Evolutionary conservation across 176 grass and related monocot species (phyloP).

Genomic region (Miscanthus lutarioriparius): DNA sequence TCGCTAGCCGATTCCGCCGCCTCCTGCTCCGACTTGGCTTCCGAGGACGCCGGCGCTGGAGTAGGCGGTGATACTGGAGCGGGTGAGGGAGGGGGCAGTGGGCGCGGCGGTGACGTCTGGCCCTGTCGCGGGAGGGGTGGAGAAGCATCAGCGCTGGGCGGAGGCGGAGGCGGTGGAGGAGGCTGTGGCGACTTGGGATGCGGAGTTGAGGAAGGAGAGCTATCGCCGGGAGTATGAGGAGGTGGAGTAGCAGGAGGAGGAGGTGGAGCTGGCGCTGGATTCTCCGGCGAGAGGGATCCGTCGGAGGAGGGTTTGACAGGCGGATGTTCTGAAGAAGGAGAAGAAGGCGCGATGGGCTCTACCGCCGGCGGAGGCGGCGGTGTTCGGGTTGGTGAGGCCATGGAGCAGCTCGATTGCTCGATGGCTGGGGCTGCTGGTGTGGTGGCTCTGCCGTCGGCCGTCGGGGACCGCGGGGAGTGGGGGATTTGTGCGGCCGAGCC

Average conservation of each 20-base stretch:
- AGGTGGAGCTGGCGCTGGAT: not conserved
- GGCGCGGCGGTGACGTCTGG: conserved; percentile 5
- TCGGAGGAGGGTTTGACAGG: not conserved
- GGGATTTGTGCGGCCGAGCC: not conserved
- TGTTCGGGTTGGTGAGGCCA: conserved; percentile 41
- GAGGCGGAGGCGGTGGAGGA: not conserved
- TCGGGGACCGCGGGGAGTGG: not conserved
- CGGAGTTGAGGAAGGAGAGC: conserved; percentile 14
- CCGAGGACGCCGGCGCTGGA: conserved; percentile 17
- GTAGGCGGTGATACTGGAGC: not conserved
- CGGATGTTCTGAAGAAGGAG: conserved; percentile 18
- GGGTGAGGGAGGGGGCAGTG: not conserved
- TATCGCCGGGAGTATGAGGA: conserved; percentile 19
- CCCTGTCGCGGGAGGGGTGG: conserved; percentile 18
- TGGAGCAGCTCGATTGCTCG: conserved; percentile 24
- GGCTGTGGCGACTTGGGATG: conserved; percentile 12
- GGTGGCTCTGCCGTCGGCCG: too few relatives aligned
- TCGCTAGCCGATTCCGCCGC: conserved; percentile 32
- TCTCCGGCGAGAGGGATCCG: conserved; percentile 27
- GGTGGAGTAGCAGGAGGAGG: conserved; percentile 19
- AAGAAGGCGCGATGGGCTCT: conserved; percentile 5
- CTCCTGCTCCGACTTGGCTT: conserved; percentile 20
- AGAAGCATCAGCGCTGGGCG: not conserved
- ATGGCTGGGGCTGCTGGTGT: not conserved
- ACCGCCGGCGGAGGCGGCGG: conserved; percentile 15